Evolutionary conservation across 805 yeast genomes (phyloP), one percentile per base, ranked within the genome.

Genomic region (Candida koratica): DNA sequence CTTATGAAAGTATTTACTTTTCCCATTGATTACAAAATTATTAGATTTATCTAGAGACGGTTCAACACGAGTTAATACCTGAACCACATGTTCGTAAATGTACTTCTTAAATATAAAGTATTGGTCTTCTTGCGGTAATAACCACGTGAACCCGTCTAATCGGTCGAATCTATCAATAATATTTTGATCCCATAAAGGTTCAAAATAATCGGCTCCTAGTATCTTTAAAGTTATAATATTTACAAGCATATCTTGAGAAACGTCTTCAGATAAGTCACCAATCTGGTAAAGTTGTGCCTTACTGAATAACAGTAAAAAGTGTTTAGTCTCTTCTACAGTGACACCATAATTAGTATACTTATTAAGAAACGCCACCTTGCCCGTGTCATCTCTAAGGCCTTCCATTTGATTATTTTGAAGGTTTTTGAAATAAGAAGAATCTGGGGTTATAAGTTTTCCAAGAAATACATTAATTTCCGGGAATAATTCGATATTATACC

Each of bases 1-100:
- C 18, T 42, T 33, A 24, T 42, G 28, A 25, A 56, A 53, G 41
- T 64, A 62, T 39, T 62, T 63, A 37, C 69, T 63, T 9, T 36
- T 37, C 1, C 60, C 60, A 25, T 44, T 48, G 6, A 49, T 27
- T 3, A 23, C 32, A 9, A 45, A 35, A 11, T 42, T 42, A 6
- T 38, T 28, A 4, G 38, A 28, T 10, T 38, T 41, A 14, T 38
- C 43, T 17, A 43, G 26, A 6, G 50, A 44, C 3, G 51, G 47
- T 12, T 41, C 31, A 4, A 57, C 23, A 34, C 61, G 32, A 1
- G 43, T 29, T 17, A 59, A 28, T 2, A 56, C 56, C 12, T 17
- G 25, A 13, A 6, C 24, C 16, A 29, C 12, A 24, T 36, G 38
- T 14, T 24, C 17, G 29, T 36, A 36, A 4, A 36, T 13, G 12